Percentiles rank a stretch among this genome's conserved stretches.
Conservation (phyloP, 2,329 filamentous ascomycete genomes). For the Colletotrichum viniferum region DNA sequence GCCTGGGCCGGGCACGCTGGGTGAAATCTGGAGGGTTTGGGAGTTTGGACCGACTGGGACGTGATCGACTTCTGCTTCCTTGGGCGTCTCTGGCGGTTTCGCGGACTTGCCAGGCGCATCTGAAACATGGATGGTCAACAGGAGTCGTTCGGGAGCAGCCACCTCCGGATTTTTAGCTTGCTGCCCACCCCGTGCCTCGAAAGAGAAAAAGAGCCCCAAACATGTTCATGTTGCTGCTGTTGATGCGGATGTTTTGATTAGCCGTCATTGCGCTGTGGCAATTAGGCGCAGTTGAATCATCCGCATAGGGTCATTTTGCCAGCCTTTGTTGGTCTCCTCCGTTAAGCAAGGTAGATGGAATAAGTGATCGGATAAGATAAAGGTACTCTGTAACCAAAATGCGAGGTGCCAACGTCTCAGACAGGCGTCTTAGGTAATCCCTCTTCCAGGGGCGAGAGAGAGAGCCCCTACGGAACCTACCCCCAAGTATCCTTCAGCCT, state of each 20-base stretch:
- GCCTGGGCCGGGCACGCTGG: conserved; percentile 16
- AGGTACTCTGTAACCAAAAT: not conserved
- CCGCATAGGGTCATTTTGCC: not conserved
- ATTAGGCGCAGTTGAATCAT: not conserved
- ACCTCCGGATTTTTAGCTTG: conserved; percentile 31
- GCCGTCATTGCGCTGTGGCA: not conserved
- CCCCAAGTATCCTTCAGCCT: not conserved
- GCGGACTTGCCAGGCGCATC: conserved; percentile 18
- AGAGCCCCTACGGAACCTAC: not conserved
- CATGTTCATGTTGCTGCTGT: not conserved
- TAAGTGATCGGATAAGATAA: not conserved
- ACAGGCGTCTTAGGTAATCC: conserved; percentile 2
- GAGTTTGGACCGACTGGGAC: conserved; percentile 31
- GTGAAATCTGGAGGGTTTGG: conserved; percentile 21
- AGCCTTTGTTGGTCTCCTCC: too few relatives aligned
- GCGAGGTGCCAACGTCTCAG: not conserved
- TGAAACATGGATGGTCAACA: conserved; percentile 21
- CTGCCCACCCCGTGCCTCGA: conserved; percentile 12
- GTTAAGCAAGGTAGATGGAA: not conserved
- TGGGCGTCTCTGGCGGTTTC: conserved; percentile 18
- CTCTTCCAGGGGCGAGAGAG: not conserved
- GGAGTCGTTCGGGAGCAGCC: conserved; percentile 32
- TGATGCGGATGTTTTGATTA: not conserved
- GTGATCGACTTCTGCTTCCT: conserved; percentile 22
- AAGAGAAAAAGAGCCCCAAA: not conserved